These are phyloP conservation scores for Citeromyces hawaiiensis DNA, from an alignment of 1,139 yeast species.

Conservation along the genomic window DNA sequence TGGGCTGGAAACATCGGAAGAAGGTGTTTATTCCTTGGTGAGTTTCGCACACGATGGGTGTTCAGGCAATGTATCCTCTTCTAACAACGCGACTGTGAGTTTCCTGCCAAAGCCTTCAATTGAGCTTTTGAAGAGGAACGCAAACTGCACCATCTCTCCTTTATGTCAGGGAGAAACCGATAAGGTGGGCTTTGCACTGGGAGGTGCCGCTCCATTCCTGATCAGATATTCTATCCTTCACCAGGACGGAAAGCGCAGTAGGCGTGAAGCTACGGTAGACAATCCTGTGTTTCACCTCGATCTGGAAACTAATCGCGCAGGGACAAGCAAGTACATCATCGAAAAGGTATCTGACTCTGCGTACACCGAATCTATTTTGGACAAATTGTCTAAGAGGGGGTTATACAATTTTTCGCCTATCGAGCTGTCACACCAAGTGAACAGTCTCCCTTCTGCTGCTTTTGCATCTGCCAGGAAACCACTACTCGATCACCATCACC, in stretches of 20 bases:
- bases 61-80: constrained; percentile 36
- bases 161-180: constrained; percentile 13
- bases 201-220: constrained; percentile 64
- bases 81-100: constrained; percentile 25
- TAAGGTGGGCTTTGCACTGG: constrained; percentile 28
- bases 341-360: constrained; percentile 52
- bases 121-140: constrained; percentile 13
- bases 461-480: constrained; percentile 6
- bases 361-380: constrained; percentile 37
- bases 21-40: constrained; percentile 52
- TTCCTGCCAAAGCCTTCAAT: constrained; percentile 48
- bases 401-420: constrained; percentile 20
- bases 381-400: constrained; percentile 13
- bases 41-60: constrained; percentile 58
- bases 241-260: constrained; percentile 38
- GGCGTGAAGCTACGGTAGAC: constrained; percentile 34
- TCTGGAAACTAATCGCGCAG: constrained; percentile 20
- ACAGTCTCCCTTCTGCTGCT: constrained; percentile 41
- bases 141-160: constrained; percentile 10
- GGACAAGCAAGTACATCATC: constrained; percentile 49
- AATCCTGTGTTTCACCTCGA: constrained; percentile 28
- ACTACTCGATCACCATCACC: constrained; percentile 1
- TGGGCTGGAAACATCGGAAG: constrained; percentile 29
- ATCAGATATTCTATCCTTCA: constrained; percentile 51
- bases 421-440: constrained; percentile 43